Evolutionary conservation across 148 eudicot species (phyloP).

Genomic region (Cornus kousa): DNA sequence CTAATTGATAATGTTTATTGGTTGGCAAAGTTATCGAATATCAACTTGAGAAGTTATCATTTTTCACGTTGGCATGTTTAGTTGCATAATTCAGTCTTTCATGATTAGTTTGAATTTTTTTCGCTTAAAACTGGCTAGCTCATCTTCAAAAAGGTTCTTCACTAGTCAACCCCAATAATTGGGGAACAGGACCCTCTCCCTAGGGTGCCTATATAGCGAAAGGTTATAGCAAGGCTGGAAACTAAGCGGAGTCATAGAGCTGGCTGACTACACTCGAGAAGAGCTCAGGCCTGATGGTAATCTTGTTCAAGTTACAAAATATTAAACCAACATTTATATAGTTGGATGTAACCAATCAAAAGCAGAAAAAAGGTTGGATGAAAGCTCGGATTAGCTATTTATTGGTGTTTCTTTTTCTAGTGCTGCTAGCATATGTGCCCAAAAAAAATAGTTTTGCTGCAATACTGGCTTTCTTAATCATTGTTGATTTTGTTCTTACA

Average conservation of each 20-base stretch:
- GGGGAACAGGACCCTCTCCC: no score
- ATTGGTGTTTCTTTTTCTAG: neutral
- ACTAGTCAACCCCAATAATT: neutral
- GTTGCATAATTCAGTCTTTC: neutral
- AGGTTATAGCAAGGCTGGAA: no score
- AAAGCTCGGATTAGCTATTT: neutral
- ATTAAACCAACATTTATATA: no score
- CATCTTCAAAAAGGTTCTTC: neutral
- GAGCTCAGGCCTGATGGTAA: no score
- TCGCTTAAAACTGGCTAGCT: neutral
- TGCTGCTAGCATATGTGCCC: neutral
- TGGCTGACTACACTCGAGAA: no score
- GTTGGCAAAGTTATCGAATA: neutral
- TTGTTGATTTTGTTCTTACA: constrained; percentile 32
- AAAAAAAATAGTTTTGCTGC: neutral
- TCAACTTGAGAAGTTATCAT: neutral
- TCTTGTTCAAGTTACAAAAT: neutral
- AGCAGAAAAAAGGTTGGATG: neutral
- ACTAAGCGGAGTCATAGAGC: no score
- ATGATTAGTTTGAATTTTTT: no score
- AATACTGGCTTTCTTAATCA: neutral
- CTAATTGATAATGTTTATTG: neutral
- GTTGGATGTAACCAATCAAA: neutral
- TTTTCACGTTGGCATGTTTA: neutral
- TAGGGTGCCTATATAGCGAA: no score